Evolutionary conservation across 371 early-diverging fungal genomes (phyloP).

Genomic region (Parasitella parasitica): DNA sequence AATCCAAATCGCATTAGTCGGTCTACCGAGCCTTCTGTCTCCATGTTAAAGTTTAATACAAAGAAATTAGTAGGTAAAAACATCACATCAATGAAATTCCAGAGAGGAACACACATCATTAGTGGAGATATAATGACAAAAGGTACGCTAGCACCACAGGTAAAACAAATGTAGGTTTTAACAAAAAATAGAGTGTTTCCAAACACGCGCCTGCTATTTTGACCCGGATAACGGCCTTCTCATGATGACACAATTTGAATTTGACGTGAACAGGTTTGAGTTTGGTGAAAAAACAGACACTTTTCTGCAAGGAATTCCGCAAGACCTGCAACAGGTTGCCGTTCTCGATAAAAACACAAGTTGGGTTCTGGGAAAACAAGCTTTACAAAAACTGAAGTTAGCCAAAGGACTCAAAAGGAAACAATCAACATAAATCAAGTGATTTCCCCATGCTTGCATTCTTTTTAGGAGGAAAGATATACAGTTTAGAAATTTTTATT

Average conservation of each 20-base stretch:
- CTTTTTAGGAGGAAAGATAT: not conserved
- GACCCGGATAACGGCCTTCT: not conserved
- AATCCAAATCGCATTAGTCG: not conserved
- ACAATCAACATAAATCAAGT: not conserved
- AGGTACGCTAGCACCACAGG: too few relatives aligned
- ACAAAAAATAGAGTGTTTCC: not conserved
- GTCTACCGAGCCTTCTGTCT: not conserved
- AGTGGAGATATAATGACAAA: not conserved
- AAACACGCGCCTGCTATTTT: not conserved
- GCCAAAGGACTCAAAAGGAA: not conserved
- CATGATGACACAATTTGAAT: not conserved
- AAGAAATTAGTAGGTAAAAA: not conserved
- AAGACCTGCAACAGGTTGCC: not conserved
- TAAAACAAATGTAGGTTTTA: too few relatives aligned
- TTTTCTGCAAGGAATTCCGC: not conserved
- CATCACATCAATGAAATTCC: not conserved
- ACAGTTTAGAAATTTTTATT: not conserved
- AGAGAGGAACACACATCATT: not conserved
- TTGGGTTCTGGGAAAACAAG: not conserved
- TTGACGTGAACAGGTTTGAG: not conserved
- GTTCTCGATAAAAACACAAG: not conserved
- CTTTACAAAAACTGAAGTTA: not conserved
- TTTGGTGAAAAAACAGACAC: not conserved
- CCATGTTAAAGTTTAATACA: constrained; percentile 4
- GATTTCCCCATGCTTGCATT: not conserved